Conservation (phyloP, 208 protist species). For the Leishmania turanica region DNA sequence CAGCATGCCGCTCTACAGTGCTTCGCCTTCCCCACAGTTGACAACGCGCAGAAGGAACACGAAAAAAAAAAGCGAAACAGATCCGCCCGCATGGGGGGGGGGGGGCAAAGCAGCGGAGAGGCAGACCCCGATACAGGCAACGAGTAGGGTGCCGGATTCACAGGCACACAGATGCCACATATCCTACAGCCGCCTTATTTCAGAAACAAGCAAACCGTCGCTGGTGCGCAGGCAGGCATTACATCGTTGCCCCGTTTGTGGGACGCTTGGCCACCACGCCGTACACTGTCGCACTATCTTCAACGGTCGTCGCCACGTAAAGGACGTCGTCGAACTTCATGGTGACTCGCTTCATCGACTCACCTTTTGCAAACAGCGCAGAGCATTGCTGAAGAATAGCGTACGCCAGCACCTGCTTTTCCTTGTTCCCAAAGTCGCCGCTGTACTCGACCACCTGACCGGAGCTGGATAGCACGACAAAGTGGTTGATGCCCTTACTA, state of each 20-base stretch:
- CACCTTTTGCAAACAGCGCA: constrained; percentile 45
- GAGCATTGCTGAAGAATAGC: constrained; percentile 75
- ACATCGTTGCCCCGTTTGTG: constrained; percentile 27
- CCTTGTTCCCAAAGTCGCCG: constrained; percentile 72
- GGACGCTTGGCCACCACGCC: constrained; percentile 72
- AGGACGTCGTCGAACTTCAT: constrained; percentile 79
- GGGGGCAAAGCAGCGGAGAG: neutral
- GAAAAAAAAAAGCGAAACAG: neutral
- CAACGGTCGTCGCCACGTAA: constrained; percentile 74
- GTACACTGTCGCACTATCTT: constrained; percentile 43
- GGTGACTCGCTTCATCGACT: constrained; percentile 71
- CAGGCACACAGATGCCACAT: too few species aligned
- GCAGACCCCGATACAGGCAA: neutral
- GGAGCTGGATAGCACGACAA: constrained; percentile 69
- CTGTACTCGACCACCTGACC: constrained; percentile 76
- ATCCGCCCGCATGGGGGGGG: too few species aligned
- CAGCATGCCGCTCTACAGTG: neutral
- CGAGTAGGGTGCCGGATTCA: too few species aligned
- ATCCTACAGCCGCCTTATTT: neutral
- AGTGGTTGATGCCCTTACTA: constrained; percentile 83
- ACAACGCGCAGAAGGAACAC: neutral
- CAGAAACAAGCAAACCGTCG: neutral
- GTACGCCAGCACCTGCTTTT: constrained; percentile 74
- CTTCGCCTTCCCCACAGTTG: neutral
- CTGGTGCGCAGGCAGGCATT: neutral